Evolutionary conservation across 2,329 filamentous ascomycete genomes (phyloP).

Genomic region (Paecilomyces fulvus): DNA sequence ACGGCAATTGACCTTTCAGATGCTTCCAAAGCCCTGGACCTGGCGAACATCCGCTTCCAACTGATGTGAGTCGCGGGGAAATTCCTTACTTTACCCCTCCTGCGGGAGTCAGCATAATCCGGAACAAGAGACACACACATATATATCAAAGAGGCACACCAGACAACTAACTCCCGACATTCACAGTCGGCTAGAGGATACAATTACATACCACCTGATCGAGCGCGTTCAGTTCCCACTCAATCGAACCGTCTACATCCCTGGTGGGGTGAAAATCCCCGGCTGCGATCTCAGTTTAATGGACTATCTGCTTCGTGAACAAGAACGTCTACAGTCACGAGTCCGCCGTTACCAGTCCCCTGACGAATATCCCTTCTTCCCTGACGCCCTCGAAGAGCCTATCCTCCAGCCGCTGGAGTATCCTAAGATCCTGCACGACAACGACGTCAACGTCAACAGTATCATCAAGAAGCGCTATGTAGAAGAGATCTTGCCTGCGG

Average conservation of each 20-base stretch:
- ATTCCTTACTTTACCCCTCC: not conserved
- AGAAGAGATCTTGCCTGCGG: slow-evolving; percentile 69
- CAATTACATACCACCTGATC: slow-evolving; percentile 93
- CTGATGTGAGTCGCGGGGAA: slow-evolving; percentile 61
- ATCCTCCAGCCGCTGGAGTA: slow-evolving; percentile 85
- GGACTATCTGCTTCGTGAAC: slow-evolving; percentile 87
- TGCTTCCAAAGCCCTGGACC: slow-evolving; percentile 74
- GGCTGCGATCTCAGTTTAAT: slow-evolving; percentile 68
- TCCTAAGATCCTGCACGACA: slow-evolving; percentile 76
- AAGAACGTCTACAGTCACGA: slow-evolving; percentile 83
- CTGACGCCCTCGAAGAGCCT: slow-evolving; percentile 64
- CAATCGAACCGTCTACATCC: slow-evolving; percentile 76
- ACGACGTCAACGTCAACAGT: slow-evolving; percentile 83
- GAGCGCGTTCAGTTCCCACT: slow-evolving; percentile 96
- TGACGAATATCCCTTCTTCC: slow-evolving; percentile 97
- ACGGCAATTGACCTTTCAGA: slow-evolving; percentile 81
- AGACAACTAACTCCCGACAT: slow-evolving; percentile 1
- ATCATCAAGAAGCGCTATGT: slow-evolving; percentile 82
- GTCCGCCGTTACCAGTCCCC: slow-evolving; percentile 93
- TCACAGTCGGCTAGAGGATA: slow-evolving; percentile 84
- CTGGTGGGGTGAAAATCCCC: slow-evolving; percentile 73
- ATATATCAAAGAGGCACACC: not conserved
- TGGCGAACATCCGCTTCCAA: slow-evolving; percentile 87
- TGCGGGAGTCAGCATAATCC: slow-evolving; percentile 3
- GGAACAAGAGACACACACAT: not conserved